Evolutionary conservation across 208 protist genomes (phyloP), one percentile per base, ranked within the genome.

Genomic region (Zelonia costaricensis): DNA sequence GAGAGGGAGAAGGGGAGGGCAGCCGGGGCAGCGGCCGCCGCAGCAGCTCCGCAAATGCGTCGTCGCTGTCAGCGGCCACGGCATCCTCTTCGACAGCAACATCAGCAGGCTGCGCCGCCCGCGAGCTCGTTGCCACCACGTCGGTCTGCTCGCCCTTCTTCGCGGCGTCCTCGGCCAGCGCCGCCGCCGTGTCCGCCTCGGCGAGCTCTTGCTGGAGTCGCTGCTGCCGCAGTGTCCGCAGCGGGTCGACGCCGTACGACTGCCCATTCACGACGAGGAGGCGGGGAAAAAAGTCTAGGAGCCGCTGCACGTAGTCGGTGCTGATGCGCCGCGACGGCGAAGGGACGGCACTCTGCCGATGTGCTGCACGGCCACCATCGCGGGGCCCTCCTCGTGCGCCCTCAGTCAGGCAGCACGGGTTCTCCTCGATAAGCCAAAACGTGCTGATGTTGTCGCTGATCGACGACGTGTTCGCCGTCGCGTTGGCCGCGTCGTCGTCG

Each of bases 261-360:
- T 76, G 47, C 13, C 85, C 81, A 57, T 92, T 84, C 13, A 92
- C 69, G n/a, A 75, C 63, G 23, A 66, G 49, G 15, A 92, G 62
- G 28, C 48, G 52, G 10, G 69, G 65, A 27, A 86, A 82, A 25
- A 33, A 74, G 22, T 43, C 30, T 25, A 90, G 58, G 15, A 84
- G 57, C 22, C 48, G 44, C 38, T 86, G 76, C 49, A 64, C 69
- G 64, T 86, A 86, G 33, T 45, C 28, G 1, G 65, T 15, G 28
- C 28, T 38, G 25, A 22, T n/a, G 47, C 28, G 25, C 28, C 12
- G 25, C n/a, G n/a, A n/a, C n/a, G n/a, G n/a, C n/a, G n/a, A n/a
- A n/a, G n/a, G n/a, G n/a, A n/a, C n/a, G n/a, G n/a, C n/a, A n/a
- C n/a, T n/a, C n/a, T n/a, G n/a, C n/a, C n/a, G n/a, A n/a, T n/a